phyloP scores from a whole-genome alignment of 2,329 filamentous ascomycete species.

The Elsinoe perseae region DNA sequence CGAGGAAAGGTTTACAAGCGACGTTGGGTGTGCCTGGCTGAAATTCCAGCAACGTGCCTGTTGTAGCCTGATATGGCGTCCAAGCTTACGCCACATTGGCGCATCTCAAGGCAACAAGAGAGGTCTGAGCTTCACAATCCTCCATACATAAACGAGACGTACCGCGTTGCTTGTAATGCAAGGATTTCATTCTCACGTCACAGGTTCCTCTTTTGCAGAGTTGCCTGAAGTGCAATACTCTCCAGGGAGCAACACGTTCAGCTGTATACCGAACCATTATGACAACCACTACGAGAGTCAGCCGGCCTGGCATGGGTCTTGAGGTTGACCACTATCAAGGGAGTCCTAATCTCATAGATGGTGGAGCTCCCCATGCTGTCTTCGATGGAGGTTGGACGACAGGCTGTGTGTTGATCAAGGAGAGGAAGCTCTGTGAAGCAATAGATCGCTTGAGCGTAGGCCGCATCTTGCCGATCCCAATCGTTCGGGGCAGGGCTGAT shows the following conservation, averaged over 20 bases:
- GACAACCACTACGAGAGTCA: background rate
- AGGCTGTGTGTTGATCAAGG: constrained; percentile 1
- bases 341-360: background rate
- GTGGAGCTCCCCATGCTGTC: background rate
- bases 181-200: no score
- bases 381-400: background rate
- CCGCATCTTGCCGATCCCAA: no score
- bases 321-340: background rate
- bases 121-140: background rate
- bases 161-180: no score
- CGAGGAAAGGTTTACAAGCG: no score
- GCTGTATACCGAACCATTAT: background rate
- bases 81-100: background rate
- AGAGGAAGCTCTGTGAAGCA: constrained; percentile 2
- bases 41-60: background rate
- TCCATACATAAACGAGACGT: background rate
- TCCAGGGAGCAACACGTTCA: no score
- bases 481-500: no score
- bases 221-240: no score
- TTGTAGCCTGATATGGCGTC: background rate
- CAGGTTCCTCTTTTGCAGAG: no score
- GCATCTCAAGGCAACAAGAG: background rate
- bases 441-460: constrained; percentile 13
- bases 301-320: background rate
- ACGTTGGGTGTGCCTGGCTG: background rate